These are phyloP conservation scores for Cyphellophora attinorum DNA, from an alignment of 2,329 filamentous ascomycete genomes.

Conservation along the genomic window DNA sequence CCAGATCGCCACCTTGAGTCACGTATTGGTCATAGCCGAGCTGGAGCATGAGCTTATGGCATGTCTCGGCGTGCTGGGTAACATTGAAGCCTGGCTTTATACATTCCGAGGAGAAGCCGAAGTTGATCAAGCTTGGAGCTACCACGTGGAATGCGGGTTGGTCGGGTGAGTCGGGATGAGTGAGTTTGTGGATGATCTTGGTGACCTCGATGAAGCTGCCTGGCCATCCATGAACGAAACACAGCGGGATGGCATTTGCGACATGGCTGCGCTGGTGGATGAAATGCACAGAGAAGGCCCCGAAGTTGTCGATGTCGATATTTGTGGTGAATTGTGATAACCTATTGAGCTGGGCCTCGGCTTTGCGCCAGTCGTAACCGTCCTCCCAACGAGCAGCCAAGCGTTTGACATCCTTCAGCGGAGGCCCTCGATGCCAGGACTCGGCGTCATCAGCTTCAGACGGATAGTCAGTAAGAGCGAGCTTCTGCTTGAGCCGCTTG, in stretches of 20 bases:
- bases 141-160: slow-evolving; percentile 42
- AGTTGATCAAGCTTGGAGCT: slow-evolving; percentile 44
- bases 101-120: slow-evolving; percentile 41
- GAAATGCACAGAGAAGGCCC: slow-evolving; percentile 53
- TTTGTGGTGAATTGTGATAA: slow-evolving; percentile 47
- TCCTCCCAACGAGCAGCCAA: slow-evolving; percentile 50
- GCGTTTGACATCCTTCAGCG: slow-evolving; percentile 49
- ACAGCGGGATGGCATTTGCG: slow-evolving; percentile 49
- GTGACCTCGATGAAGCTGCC: slow-evolving; percentile 60
- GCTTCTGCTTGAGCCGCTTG: slow-evolving; percentile 44
- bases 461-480: slow-evolving; percentile 44
- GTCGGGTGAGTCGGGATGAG: slow-evolving; percentile 23
- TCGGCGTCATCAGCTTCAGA: slow-evolving; percentile 38
- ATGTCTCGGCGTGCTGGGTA: slow-evolving; percentile 53
- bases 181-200: slow-evolving; percentile 48
- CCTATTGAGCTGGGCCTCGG: slow-evolving; percentile 49
- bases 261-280: slow-evolving; percentile 47
- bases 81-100: slow-evolving; percentile 42
- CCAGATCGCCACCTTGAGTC: slow-evolving; percentile 62
- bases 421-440: slow-evolving; percentile 49
- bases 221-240: slow-evolving; percentile 61
- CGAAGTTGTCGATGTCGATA: slow-evolving; percentile 46
- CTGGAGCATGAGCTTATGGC: slow-evolving; percentile 59
- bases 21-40: slow-evolving; percentile 56
- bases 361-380: slow-evolving; percentile 50